Evolutionary conservation across 371 early-diverging fungal species (phyloP).

Genomic region (Zopfochytrium polystomum): DNA sequence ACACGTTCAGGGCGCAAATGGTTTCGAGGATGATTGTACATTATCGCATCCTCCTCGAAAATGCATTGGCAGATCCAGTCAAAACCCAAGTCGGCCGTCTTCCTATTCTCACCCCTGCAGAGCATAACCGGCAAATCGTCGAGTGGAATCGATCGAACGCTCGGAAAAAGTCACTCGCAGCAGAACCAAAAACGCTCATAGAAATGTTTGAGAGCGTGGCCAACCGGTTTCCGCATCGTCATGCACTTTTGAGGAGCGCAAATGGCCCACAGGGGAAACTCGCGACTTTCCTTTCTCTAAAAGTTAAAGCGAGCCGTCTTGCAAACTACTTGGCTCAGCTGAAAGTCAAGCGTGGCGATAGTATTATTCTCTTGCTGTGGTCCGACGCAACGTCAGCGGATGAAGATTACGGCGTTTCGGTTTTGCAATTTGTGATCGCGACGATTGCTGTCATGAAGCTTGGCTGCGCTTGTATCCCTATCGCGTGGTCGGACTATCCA

Average conservation of each 20-base stretch:
- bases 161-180: background rate
- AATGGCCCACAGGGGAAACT: background rate
- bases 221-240: background rate
- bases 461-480: background rate
- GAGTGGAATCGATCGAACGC: constrained; percentile 4
- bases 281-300: background rate
- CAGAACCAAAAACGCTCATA: background rate
- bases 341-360: background rate
- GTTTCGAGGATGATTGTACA: background rate
- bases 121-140: background rate
- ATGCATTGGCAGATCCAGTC: constrained; percentile 1
- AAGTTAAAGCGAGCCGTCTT: constrained; percentile 1
- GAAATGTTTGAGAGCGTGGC: background rate
- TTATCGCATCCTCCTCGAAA: constrained; percentile 8
- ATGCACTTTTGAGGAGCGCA: background rate
- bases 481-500: background rate
- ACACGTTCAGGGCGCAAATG: background rate
- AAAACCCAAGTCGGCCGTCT: background rate
- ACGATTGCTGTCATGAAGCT: background rate
- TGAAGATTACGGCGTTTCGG: background rate
- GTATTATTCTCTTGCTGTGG: background rate
- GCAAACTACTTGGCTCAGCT: constrained; percentile 4
- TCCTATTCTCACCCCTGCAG: constrained; percentile 1
- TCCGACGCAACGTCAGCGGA: background rate
- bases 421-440: constrained; percentile 2